These are phyloP conservation scores for Amanita rubescens DNA, from an alignment of 768 basidiomycete genomes.

Conservation along the genomic window DNA sequence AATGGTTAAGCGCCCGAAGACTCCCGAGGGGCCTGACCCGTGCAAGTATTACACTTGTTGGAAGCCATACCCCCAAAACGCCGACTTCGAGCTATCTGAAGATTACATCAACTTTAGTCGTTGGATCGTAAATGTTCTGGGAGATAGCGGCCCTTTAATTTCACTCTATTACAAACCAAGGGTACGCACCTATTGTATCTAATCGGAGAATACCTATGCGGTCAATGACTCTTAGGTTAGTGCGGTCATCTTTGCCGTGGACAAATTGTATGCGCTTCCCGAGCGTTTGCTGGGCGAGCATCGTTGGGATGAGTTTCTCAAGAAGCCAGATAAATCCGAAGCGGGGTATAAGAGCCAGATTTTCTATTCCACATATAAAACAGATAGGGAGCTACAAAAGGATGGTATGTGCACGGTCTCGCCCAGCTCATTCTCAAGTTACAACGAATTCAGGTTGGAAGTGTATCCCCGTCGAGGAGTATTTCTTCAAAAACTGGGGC, in stretches of 20 bases:
- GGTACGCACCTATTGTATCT: constrained; percentile 20
- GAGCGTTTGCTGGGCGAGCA: constrained; percentile 43
- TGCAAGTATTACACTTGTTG: constrained; percentile 39
- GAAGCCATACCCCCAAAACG: constrained; percentile 43
- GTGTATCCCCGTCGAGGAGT: constrained; percentile 30
- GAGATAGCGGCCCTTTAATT: constrained; percentile 24
- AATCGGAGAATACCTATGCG: background rate
- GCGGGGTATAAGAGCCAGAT: constrained; percentile 28
- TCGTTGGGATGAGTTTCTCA: constrained; percentile 39
- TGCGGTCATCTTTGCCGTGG: constrained; percentile 43
- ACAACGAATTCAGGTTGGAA: constrained; percentile 39
- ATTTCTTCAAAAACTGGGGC: constrained; percentile 31
- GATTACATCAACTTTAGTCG: constrained; percentile 34
- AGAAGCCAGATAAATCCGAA: constrained; percentile 31
- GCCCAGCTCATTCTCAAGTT: background rate
- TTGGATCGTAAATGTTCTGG: constrained; percentile 43
- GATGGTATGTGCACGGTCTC: constrained; percentile 30
- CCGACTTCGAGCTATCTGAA: constrained; percentile 33
- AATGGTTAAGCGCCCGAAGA: constrained; percentile 36
- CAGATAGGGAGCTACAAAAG: constrained; percentile 38
- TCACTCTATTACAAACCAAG: constrained; percentile 43
- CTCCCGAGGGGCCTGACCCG: constrained; percentile 35
- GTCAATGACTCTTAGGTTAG: constrained; percentile 26
- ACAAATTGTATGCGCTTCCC: constrained; percentile 27
- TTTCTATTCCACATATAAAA: constrained; percentile 35